phyloP scores from a whole-genome alignment of 2,329 filamentous ascomycete genomes.

The Epichloe sylvatica region DNA sequence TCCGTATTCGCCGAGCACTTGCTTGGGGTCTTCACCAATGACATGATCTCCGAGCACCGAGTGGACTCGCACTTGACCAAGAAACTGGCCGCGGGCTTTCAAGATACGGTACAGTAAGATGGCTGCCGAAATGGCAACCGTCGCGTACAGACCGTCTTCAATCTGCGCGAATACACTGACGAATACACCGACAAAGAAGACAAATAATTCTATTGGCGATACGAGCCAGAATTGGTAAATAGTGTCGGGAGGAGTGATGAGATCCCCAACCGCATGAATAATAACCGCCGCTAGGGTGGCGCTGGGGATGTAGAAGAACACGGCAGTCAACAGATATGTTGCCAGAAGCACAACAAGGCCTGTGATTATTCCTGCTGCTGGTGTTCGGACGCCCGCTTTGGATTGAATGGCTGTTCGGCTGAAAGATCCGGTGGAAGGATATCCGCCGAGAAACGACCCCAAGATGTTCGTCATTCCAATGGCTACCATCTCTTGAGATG shows the following conservation, averaged over 20 bases:
- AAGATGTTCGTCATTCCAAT: slow-evolving; percentile 85
- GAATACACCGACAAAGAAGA: slow-evolving; percentile 87
- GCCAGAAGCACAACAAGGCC: slow-evolving; percentile 74
- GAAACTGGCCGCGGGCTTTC: slow-evolving; percentile 68
- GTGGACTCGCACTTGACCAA: slow-evolving; percentile 55
- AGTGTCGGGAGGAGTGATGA: slow-evolving; percentile 81
- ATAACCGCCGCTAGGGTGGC: slow-evolving; percentile 76
- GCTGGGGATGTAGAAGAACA: slow-evolving; percentile 89
- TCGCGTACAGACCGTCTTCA: slow-evolving; percentile 85
- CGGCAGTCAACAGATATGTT: slow-evolving; percentile 72
- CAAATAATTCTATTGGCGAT: slow-evolving; percentile 75
- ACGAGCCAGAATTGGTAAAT: slow-evolving; percentile 94
- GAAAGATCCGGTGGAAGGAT: slow-evolving; percentile 89
- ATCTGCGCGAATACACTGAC: slow-evolving; percentile 81
- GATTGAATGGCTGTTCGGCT: slow-evolving; percentile 94
- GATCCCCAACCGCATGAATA: slow-evolving; percentile 85
- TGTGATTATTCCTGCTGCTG: slow-evolving; percentile 80
- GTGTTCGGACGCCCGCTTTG: slow-evolving; percentile 87
- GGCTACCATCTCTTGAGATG: slow-evolving; percentile 89
- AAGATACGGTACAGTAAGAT: slow-evolving; percentile 73
- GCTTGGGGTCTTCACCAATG: slow-evolving; percentile 43
- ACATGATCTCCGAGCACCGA: slow-evolving; percentile 68
- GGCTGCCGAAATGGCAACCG: slow-evolving; percentile 61
- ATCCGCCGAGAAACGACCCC: slow-evolving; percentile 82
- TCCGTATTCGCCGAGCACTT: slow-evolving; percentile 38